Evolutionary conservation across 768 basidiomycete genomes (phyloP), one percentile per base, ranked within the genome.

Genomic region (Nevesoporus exiguus): DNA sequence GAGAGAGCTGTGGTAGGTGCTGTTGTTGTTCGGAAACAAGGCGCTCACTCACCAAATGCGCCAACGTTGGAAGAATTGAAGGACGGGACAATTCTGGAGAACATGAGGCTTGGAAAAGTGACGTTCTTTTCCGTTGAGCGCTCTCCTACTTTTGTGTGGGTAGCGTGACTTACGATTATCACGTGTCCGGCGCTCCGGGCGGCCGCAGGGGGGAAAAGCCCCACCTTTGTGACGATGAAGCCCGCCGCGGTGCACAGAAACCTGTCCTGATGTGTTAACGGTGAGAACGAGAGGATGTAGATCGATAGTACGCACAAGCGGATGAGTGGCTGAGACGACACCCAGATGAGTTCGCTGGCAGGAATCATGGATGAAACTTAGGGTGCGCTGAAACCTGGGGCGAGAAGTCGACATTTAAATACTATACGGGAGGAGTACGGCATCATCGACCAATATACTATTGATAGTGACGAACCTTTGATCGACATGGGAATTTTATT

Each of bases 51-150:
- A 82, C 85, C 84, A 29, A 88, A 64, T 5, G 78, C 76, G 29
- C 67, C 50, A 15, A 86, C 70, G 60, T 86, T 87, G 33, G 83
- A 75, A 1, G 79, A 59, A 9, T 74, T 78, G 56, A 89, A 85
- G 2, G 84, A 79, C 0, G 85, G 83, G 0, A 90, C 77, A 46
- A 90, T 86, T 57, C 81, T 85, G 7, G 85, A 86, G 67, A 90
- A 88, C 74, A 88, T 68, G 14, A 88, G 75, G 59, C 77, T 78
- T 10, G 87, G 87, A 9, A 84, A 61, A 2, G 81, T 74, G 51
- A 89, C 75, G 58, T 86, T 87, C 73, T 74, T 46, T 37, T 19
- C 19, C 48, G 25, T 42, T 46, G 29, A 54, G 54, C 11, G 8
- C 10, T 24, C 14, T 30, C 29, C 45, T 9, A 24, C 31, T 24